Percentiles rank a stretch among this genome's conserved stretches.
Evolutionary conservation across 257 asterid genomes (phyloP).

Genomic region (Paraleonurus japonicus): DNA sequence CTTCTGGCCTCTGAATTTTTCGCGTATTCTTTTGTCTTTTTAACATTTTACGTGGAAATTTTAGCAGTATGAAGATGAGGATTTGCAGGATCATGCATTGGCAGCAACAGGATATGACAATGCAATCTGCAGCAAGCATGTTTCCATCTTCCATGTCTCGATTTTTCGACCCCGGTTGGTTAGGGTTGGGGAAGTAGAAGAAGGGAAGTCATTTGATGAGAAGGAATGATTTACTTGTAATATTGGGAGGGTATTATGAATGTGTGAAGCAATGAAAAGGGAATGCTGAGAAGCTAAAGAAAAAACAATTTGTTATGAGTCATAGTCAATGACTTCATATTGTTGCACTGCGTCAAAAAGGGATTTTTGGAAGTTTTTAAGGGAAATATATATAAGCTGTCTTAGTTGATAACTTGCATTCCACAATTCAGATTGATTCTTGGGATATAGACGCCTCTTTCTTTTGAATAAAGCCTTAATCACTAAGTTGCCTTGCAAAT

Average conservation of each 20-base stretch:
- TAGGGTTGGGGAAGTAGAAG: slow-evolving; percentile 27
- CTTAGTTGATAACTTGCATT: slow-evolving; percentile 43
- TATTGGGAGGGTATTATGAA: slow-evolving; percentile 46
- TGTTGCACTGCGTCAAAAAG: slow-evolving; percentile 24
- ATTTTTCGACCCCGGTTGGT: not conserved
- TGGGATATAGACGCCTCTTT: slow-evolving; percentile 28
- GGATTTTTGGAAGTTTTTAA: slow-evolving; percentile 21
- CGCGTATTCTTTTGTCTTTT: slow-evolving; percentile 42
- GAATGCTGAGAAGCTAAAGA: slow-evolving; percentile 43
- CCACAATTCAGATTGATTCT: slow-evolving; percentile 43
- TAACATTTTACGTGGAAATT: slow-evolving; percentile 53
- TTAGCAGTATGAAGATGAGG: slow-evolving; percentile 57
- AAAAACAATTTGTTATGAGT: slow-evolving; percentile 24
- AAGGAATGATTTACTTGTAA: slow-evolving; percentile 50
- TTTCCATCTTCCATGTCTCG: slow-evolving; percentile 60
- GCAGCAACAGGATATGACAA: slow-evolving; percentile 81
- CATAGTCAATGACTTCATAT: slow-evolving; percentile 48
- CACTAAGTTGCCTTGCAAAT: slow-evolving; percentile 33
- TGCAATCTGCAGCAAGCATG: slow-evolving; percentile 72
- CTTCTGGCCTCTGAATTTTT: slow-evolving; percentile 42
- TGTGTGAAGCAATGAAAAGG: slow-evolving; percentile 77
- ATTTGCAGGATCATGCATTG: slow-evolving; percentile 76
- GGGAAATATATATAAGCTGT: slow-evolving; percentile 34
- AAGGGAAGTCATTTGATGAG: slow-evolving; percentile 43
- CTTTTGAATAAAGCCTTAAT: slow-evolving; percentile 21